These are phyloP conservation scores for Mentha longifolia DNA, from an alignment of 257 asterid genomes.

Conservation along the genomic window DNA sequence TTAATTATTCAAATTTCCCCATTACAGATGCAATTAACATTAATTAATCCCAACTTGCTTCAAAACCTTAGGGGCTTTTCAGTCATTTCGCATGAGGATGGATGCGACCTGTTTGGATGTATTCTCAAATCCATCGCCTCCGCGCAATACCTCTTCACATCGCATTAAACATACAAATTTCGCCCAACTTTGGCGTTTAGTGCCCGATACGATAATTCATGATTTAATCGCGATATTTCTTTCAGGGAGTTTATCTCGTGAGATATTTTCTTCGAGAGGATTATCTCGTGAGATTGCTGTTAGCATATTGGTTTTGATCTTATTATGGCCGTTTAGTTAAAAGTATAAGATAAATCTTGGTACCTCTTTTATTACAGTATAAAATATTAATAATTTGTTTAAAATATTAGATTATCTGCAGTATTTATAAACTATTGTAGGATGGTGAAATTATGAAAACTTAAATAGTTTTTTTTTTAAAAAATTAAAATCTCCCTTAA, in stretches of 20 bases:
- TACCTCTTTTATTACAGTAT: too few species aligned
- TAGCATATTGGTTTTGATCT: too few species aligned
- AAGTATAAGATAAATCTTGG: too few species aligned
- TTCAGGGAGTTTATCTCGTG: background rate
- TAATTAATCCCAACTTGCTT: conserved; percentile 45
- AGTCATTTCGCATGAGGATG: conserved; percentile 23
- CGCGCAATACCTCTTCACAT: background rate
- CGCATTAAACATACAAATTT: background rate
- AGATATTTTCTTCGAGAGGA: background rate
- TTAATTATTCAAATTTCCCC: conserved; percentile 22
- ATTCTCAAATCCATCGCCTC: background rate
- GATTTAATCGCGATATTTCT: background rate
- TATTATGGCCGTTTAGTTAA: too few species aligned
- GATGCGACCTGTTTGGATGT: conserved; percentile 29
- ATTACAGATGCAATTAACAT: conserved; percentile 37
- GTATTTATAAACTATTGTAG: too few species aligned
- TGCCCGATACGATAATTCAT: background rate
- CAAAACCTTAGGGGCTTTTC: conserved; percentile 4
- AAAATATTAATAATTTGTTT: too few species aligned
- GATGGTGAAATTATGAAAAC: too few species aligned
- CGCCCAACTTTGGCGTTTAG: background rate
- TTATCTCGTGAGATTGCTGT: too few species aligned
- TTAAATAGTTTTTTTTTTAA: too few species aligned
- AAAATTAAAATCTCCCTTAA: too few species aligned
- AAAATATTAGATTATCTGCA: too few species aligned